Conservation (phyloP, 768 basidiomycete species). For the Phallus indusiatus region DNA sequence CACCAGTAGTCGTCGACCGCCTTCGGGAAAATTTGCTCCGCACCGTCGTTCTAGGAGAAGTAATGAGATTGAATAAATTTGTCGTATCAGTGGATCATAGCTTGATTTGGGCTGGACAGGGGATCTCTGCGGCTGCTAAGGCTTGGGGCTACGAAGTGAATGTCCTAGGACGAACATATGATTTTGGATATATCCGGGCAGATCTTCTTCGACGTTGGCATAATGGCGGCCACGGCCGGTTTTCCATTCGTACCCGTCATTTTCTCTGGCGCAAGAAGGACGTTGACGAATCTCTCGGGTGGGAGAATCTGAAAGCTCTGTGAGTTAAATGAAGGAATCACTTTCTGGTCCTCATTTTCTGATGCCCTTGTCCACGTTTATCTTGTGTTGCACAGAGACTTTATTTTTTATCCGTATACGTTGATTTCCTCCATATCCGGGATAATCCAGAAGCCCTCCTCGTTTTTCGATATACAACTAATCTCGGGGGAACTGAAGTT, state of each 20-base stretch:
- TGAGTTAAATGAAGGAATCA: neutral
- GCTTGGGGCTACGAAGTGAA: neutral
- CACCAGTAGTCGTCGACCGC: neutral
- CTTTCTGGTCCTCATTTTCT: neutral
- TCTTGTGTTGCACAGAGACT: neutral
- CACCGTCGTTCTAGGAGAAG: neutral
- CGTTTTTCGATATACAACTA: neutral
- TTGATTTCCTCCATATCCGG: neutral
- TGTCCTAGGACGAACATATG: neutral
- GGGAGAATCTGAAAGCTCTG: neutral
- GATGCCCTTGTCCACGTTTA: neutral
- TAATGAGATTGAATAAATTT: neutral
- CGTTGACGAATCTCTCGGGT: neutral
- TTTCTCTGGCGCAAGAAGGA: neutral
- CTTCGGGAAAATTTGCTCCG: constrained; percentile 3
- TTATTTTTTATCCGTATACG: neutral
- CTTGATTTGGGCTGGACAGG: neutral
- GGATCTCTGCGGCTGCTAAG: neutral
- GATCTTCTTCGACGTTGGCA: neutral
- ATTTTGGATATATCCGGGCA: neutral
- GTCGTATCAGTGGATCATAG: neutral
- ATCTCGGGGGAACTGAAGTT: neutral
- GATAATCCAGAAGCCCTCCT: neutral
- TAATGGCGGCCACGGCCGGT: neutral
- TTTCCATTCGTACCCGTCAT: neutral